Evolutionary conservation across 345 rosid species (phyloP), one percentile per base, ranked within the genome.

Genomic region (Melaleuca quinquenervia): DNA sequence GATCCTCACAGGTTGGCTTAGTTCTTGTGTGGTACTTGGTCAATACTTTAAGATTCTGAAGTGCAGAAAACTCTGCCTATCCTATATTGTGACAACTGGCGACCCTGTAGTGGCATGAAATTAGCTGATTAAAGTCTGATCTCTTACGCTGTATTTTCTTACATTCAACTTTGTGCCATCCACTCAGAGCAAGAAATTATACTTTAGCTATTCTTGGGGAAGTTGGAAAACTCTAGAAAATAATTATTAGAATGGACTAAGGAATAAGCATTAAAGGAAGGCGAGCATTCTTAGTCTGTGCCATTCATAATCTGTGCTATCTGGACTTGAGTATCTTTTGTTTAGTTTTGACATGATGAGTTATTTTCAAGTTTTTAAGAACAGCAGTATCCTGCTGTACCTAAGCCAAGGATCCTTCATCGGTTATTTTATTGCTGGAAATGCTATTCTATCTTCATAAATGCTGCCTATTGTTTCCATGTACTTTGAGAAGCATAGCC

Each of bases 1-100:
- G 88, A 82, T 89, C 93, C 84, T 88, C 90, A 85, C 94, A 95
- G 99, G 99, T 96, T 88, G 52, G 91, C 52, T 16, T 60, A 18
- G 21, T 78, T n/a, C 41, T 76, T 2, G 24, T n/a, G 7, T 48
- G 36, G 85, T 15, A 26, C 29, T 83, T 55, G 26, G 80, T 70
- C 0, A 26, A 70, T 70, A 62, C 13, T 70, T 70, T 16, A 16
- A 9, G 13, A 70, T 32, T 70, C 48, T 70, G 32, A 36, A 36
- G 24, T 36, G 80, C 48, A 70, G 80, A 32, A 70, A 70, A 70
- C 48, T 70, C 80, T 70, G 26, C 80, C 18, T 24, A 70, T 70
- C 78, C 78, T 36, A 70, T 36, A 32, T 70, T 70, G 80, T 36
- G 80, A 36, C 48, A 70, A 20, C 45, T 70, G 80, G 78, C 13